Percentiles rank a stretch among this genome's conserved stretches.
Evolutionary conservation across 2,329 filamentous ascomycete species (phyloP).

Genomic region (Hypoxylon sp.): DNA sequence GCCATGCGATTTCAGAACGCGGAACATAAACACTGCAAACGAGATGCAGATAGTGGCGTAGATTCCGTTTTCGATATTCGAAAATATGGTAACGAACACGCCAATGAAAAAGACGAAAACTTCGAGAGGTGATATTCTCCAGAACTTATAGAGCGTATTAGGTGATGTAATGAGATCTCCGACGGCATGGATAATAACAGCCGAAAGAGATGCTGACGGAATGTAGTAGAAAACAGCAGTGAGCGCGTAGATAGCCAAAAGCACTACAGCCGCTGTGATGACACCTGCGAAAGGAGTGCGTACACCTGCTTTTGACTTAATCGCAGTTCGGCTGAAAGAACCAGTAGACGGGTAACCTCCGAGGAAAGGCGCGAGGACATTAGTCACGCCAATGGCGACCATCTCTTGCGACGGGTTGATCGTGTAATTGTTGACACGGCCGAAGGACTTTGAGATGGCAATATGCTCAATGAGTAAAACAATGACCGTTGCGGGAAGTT

Average conservation of each 20-base stretch:
- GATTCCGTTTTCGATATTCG: constrained; percentile 90
- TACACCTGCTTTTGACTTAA: constrained; percentile 97
- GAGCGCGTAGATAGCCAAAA: constrained; percentile 90
- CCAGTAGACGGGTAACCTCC: constrained; percentile 94
- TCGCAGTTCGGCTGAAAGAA: constrained; percentile 95
- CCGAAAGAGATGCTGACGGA: constrained; percentile 81
- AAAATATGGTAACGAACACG: constrained; percentile 90
- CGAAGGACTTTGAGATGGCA: constrained; percentile 96
- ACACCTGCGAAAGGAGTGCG: constrained; percentile 91
- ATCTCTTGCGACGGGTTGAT: constrained; percentile 97
- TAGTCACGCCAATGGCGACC: constrained; percentile 92
- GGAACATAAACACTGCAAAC: constrained; percentile 82
- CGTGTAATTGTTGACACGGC: constrained; percentile 93
- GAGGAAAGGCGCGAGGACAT: constrained; percentile 90
- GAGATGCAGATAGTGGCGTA: constrained; percentile 88
- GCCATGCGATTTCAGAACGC: constrained; percentile 84
- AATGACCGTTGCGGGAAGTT: constrained; percentile 88
- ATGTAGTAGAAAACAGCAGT: constrained; percentile 95
- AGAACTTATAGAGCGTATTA: constrained; percentile 94
- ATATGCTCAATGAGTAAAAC: constrained; percentile 98
- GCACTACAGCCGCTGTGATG: constrained; percentile 86
- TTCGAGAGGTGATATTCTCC: constrained; percentile 91
- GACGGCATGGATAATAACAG: constrained; percentile 95
- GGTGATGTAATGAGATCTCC: constrained; percentile 92
- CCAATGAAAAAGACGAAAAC: constrained; percentile 93